Evolutionary conservation across 352 stramenopile genomes (phyloP), one percentile per base, ranked within the genome.

Genomic region (Thraustochytrium sp.): DNA sequence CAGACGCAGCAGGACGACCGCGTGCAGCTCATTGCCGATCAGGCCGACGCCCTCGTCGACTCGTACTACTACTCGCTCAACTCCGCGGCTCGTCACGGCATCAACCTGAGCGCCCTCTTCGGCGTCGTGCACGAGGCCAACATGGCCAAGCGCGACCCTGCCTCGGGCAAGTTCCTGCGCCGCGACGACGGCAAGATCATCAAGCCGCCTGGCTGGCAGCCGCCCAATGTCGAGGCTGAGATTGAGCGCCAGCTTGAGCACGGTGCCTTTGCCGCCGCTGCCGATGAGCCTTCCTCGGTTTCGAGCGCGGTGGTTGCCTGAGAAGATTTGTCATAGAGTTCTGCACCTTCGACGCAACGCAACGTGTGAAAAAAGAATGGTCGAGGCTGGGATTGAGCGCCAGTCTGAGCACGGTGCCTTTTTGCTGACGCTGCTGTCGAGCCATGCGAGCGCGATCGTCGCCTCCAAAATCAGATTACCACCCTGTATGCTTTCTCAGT

Each of bases 11-110:
- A 85, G 11, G 48, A 54, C 2, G 49, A 74, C 9, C 21, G 23
- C 2, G 34, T 84, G 34, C 76, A 86, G 42, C 44, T 75, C 37
- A 63, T 75, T 9, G 84, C 84, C 0, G 84, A 84, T 11, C 84
- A 86, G 54, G 76, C 84, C 23, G 84, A 86, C 40, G 84, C 84
- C 13, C 84, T 86, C 56, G 84, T 86, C 13, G 84, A 86, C 64
- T 65, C 80, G 18, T 86, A 86, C 84, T 86, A 86, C 48, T 86
- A 86, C 84, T 84, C 76, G 59, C 84, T 85, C 62, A 86, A 86
- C 77, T 44, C 76, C 23, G 84, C 84, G 4, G 82, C 76, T 31
- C 63, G 59, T 2, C 78, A 86, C n/a, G 84, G 84, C 46, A 84
- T 86, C 29, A 86, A 86, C 77, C n/a, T 86, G 9, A 82, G 53